Conservation (phyloP, 1,284 basidiomycete genomes). For the Leccinum huronense region DNA sequence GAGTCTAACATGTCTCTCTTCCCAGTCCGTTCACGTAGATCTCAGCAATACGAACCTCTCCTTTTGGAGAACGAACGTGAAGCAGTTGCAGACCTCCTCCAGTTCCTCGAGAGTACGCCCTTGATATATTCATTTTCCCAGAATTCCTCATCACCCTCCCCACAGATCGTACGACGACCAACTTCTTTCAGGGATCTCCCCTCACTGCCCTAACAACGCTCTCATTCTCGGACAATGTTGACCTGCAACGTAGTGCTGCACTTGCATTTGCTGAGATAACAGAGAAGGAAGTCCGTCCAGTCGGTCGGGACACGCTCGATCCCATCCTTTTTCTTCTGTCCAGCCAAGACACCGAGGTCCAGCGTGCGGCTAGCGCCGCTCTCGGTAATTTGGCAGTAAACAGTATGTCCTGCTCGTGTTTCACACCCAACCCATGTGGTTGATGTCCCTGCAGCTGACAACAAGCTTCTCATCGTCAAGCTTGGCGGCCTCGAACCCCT, state of each 20-base stretch:
- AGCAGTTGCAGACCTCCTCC: slow-evolving; percentile 95
- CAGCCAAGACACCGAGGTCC: slow-evolving; percentile 98
- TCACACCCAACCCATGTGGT: slow-evolving; percentile 24
- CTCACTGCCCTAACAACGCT: slow-evolving; percentile 94
- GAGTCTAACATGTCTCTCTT: slow-evolving; percentile 12
- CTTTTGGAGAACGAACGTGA: slow-evolving; percentile 98
- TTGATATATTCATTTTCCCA: slow-evolving; percentile 7
- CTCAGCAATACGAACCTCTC: slow-evolving; percentile 89
- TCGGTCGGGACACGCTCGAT: slow-evolving; percentile 96
- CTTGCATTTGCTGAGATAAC: slow-evolving; percentile 99
- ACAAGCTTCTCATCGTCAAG: slow-evolving; percentile 98
- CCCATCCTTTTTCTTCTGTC: slow-evolving; percentile 97
- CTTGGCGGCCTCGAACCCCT: slow-evolving; percentile 97
- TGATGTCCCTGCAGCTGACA: slow-evolving; percentile 70
- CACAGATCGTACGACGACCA: slow-evolving; percentile 90
- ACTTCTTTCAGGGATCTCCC: slow-evolving; percentile 93
- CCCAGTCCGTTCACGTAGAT: slow-evolving; percentile 71
- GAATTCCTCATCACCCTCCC: slow-evolving; percentile 15
- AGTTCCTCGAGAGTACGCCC: slow-evolving; percentile 90
- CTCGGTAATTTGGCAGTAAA: slow-evolving; percentile 98
- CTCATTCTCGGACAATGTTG: slow-evolving; percentile 99
- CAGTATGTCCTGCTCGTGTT: slow-evolving; percentile 57
- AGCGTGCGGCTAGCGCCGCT: slow-evolving; percentile 97
- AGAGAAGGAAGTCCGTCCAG: slow-evolving; percentile 98
- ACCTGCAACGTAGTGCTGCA: slow-evolving; percentile 96